phyloP scores from a whole-genome alignment of 768 basidiomycete species.

The Kwoniella sp. region DNA sequence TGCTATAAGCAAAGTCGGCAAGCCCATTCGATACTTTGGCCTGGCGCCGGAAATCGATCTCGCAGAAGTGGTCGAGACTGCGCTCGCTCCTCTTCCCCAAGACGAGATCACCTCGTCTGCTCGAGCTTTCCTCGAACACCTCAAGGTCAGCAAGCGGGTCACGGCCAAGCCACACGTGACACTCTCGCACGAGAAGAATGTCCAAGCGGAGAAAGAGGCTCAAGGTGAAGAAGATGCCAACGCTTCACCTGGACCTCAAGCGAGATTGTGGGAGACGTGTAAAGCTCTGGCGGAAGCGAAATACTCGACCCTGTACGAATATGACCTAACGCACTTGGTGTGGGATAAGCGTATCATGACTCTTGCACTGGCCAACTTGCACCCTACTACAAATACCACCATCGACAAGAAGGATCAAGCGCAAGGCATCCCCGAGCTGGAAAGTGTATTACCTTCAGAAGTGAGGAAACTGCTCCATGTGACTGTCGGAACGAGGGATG shows the following conservation, averaged over 20 bases:
- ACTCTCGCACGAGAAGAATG: constrained; percentile 70
- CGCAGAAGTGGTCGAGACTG: constrained; percentile 58
- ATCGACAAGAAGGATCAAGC: constrained; percentile 51
- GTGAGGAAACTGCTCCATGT: constrained; percentile 70
- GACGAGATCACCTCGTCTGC: constrained; percentile 46
- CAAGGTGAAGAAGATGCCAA: constrained; percentile 3
- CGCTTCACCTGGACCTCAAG: constrained; percentile 26
- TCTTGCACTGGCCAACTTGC: constrained; percentile 65
- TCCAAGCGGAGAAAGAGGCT: constrained; percentile 43
- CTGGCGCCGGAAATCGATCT: constrained; percentile 75
- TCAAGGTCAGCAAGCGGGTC: constrained; percentile 62
- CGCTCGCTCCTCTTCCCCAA: not conserved
- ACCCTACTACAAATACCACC: constrained; percentile 4
- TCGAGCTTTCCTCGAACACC: constrained; percentile 60
- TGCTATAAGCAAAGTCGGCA: constrained; percentile 48
- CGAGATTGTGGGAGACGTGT: constrained; percentile 64
- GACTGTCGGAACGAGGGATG: constrained; percentile 74
- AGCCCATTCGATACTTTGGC: constrained; percentile 66
- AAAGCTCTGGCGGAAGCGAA: constrained; percentile 56
- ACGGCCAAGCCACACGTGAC: constrained; percentile 77
- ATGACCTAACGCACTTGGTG: constrained; percentile 65
- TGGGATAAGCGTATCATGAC: constrained; percentile 84
- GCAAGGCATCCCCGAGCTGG: constrained; percentile 41
- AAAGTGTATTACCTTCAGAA: constrained; percentile 60
- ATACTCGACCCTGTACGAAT: constrained; percentile 64